Conservation (phyloP, 1,139 yeast genomes). For the Eremothecium sinecaudum region DNA sequence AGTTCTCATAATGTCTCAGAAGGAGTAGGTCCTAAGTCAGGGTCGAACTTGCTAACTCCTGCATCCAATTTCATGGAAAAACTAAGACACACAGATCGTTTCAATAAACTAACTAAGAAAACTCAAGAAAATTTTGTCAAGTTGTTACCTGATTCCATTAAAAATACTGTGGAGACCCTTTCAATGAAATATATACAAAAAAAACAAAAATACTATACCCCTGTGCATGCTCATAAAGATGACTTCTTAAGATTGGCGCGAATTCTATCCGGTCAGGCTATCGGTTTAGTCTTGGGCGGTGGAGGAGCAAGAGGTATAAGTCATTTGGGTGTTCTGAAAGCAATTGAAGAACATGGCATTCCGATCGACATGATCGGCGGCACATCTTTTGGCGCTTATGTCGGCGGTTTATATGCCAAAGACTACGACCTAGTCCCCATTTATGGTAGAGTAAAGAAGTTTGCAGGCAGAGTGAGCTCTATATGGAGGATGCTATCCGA, state of each 20-base stretch:
- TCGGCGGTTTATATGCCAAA: constrained; percentile 89
- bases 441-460: constrained; percentile 81
- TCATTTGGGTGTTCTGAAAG: constrained; percentile 85
- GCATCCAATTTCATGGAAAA: constrained; percentile 23
- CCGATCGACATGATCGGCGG: constrained; percentile 95
- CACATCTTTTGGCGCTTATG: constrained; percentile 90
- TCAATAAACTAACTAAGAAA: constrained; percentile 19
- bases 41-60: constrained; percentile 10
- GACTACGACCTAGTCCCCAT: constrained; percentile 88
- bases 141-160: constrained; percentile 29
- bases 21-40: constrained; percentile 9
- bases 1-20: constrained; percentile 10
- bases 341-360: constrained; percentile 86
- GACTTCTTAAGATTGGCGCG: constrained; percentile 88
- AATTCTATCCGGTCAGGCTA: constrained; percentile 82
- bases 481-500: constrained; percentile 80
- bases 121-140: constrained; percentile 28
- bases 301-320: constrained; percentile 96
- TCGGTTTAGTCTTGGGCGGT: constrained; percentile 91
- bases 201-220: constrained; percentile 33
- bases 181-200: constrained; percentile 26
- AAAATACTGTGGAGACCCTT: constrained; percentile 28
- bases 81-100: constrained; percentile 23
- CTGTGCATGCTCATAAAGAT: constrained; percentile 59
- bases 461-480: constrained; percentile 73